Base-by-base conservation (phyloP, 305 asterid genomes). In the Fraxinus dipetala region DNA sequence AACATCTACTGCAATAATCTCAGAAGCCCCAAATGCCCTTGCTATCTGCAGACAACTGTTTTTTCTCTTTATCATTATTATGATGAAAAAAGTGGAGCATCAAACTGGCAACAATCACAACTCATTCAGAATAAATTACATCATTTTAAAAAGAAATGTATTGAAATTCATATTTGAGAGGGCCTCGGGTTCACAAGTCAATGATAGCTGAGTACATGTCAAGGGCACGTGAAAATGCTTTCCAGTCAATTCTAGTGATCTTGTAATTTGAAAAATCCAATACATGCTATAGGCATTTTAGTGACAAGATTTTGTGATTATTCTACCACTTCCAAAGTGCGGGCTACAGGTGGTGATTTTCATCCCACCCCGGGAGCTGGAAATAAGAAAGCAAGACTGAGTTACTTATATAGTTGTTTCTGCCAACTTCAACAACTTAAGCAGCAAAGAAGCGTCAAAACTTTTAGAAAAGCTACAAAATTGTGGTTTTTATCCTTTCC, bases 11-110 rank as follows among this genome's bases (percentile, higher is more conserved):
- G 98, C 98, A 85, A 95, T 95, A 78, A 95, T 93, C 89, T 91
- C 96, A 82, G 98, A 93, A 34, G 98, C 98, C 81, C 99, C 99
- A 88, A 94, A 95, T 83, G 98, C 99, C 85, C 91, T 89, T 78
- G 99, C 98, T 85, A 95, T 93, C 92, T 95, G 99, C 91, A 95
- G 90, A 87, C 98, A 94, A 89, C 98, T 95, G 94, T 83, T 84
- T 31, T n/a, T 13, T 86, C 83, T 13, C 84, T 84, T 82, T 82
- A 38, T 73, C 83, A 87, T 89, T 51, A 92, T 81, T 80, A 75
- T 75, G 82, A 48, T 40, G 75, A 82, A 80, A 81, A 79, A 72
- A 63, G 80, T 36, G 35, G 69, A 40, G 63, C 72, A 72, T 65
- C 75, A 34, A 69, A 31, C 59, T 76, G 51, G 70, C 35, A 51